Base-by-base conservation (phyloP, 306 rosid genomes). In the Cyamopsis tetragonoloba region DNA sequence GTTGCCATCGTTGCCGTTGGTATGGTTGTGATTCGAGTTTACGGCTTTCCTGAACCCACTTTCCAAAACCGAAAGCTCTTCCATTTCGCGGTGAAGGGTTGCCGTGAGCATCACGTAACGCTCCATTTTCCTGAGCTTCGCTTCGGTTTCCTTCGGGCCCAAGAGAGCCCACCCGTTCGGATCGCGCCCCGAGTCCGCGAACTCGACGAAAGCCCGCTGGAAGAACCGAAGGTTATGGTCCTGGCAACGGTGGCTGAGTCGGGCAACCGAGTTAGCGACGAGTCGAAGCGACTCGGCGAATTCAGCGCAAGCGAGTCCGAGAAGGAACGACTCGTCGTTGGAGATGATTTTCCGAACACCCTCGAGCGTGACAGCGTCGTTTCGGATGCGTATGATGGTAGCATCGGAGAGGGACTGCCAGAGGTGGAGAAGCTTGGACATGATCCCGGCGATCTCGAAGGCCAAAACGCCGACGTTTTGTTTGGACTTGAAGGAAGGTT, bases 381-480 rank as follows among this genome's bases (percentile, higher is more conserved):
- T 79, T 3, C 88, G 87, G 47, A 92, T 85, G 13, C 96, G 91
- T 20, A 67, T 22, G 51, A 85, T 70, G 73, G 79, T 74, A 19
- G 81, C 51, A 59, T 90, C 96, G 18, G 92, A 86, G n/a, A 93
- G 88, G 6, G 91, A 82, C 9, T 83, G 91, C 77, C 82, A 86
- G 3, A 93, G 86, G 61, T 90, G 97, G 75, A 90, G 85, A 34
- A 93, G 97, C 85, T 93, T 93, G 0, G 96, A 88, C 90, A 88
- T 90, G 0, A 88, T 75, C 7, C 84, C 82, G 3, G 96, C 88
- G 68, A 93, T 76, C 77, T 93, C 99, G 49, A 93, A 93, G 3
- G 97, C 85, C 58, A 93, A 75, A 43, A 90, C 92, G 43, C 81
- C 89, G 42, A 90, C 87, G 71, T 82, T 37, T 1, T n/a, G 71